Evolutionary conservation across 2,329 filamentous ascomycete genomes (phyloP), one percentile per base, ranked within the genome.

Genomic region (Cytospora piceae): DNA sequence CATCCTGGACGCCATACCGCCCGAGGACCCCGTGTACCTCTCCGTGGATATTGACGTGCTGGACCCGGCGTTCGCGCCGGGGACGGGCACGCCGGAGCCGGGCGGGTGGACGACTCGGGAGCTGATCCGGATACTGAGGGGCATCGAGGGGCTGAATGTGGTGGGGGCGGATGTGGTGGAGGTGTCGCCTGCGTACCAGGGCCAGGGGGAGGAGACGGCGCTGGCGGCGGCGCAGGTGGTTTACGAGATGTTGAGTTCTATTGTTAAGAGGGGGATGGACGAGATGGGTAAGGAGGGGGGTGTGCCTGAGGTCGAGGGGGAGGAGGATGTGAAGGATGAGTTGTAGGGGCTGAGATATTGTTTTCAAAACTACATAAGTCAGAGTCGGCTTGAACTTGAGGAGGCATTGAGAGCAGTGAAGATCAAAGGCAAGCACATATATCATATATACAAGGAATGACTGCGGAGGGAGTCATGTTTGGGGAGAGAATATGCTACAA

Each of bases 121-220:
- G 80, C 81, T 97, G 71, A 94, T 96, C 69, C 83, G 90, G 15
- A 92, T 97, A 65, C 77, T 97, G 74, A 82, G 93, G 37, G 93
- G 92, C 0, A 85, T 97, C 52, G 93, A 97, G 79, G 85, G 82
- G 0, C 76, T 97, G 75, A 96, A 97, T 74, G 79, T 97, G 4
- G 91, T 97, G 4, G 94, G 93, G 1, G 94, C 93, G 0, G 94
- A 97, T 77, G 86, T 97, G 58, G 94, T 97, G 6, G 94, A 97
- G 81, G 92, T 96, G 11, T 87, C 90, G 53, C 93, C 93, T 0
- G 90, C 90, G 15, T 97, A 96, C 74, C 92, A 97, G 80, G 89
- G 90, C 14, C 80, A 80, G 8, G 91, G 88, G 1, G 93, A 96
- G 80, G 89, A 89, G 73, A 97, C 93, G 49, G 91, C 92, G 15